These are phyloP conservation scores for Podaxis mareebaensis DNA, from an alignment of 768 basidiomycete genomes.

Conservation along the genomic window DNA sequence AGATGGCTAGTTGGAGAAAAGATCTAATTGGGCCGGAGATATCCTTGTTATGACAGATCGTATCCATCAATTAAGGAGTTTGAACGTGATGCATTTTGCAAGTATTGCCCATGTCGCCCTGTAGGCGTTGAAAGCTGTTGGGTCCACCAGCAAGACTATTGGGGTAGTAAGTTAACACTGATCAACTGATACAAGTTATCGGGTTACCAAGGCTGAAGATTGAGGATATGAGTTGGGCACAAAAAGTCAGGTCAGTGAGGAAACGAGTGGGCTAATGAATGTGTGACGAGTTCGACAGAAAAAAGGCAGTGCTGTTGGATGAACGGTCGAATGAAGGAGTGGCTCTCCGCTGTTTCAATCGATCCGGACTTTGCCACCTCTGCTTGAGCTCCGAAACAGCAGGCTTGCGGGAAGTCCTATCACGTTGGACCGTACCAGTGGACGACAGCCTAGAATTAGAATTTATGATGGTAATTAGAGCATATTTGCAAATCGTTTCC, in stretches of 20 bases:
- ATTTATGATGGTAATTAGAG: too few relatives aligned
- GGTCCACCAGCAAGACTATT: neutral
- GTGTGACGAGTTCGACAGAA: too few relatives aligned
- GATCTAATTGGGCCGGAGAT: slow-evolving; percentile 28
- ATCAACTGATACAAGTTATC: neutral
- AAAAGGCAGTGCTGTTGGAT: neutral
- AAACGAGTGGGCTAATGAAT: too few relatives aligned
- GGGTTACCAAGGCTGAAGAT: neutral
- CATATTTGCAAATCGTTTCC: too few relatives aligned
- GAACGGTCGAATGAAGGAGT: too few relatives aligned
- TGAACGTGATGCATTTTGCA: slow-evolving; percentile 4
- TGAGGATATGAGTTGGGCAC: neutral
- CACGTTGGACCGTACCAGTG: too few relatives aligned
- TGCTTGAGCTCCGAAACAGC: too few relatives aligned
- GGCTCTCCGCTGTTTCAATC: too few relatives aligned
- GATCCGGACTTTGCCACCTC: too few relatives aligned
- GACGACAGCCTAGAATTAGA: too few relatives aligned
- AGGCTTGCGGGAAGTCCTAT: too few relatives aligned
- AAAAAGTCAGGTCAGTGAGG: too few relatives aligned
- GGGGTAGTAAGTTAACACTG: neutral
- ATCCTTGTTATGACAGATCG: neutral
- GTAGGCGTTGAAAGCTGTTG: neutral
- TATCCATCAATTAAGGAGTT: slow-evolving; percentile 10
- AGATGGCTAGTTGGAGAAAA: slow-evolving; percentile 54
- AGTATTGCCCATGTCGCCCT: neutral